Conservation (phyloP, 768 basidiomycete species). For the Trametes coccinea region DNA sequence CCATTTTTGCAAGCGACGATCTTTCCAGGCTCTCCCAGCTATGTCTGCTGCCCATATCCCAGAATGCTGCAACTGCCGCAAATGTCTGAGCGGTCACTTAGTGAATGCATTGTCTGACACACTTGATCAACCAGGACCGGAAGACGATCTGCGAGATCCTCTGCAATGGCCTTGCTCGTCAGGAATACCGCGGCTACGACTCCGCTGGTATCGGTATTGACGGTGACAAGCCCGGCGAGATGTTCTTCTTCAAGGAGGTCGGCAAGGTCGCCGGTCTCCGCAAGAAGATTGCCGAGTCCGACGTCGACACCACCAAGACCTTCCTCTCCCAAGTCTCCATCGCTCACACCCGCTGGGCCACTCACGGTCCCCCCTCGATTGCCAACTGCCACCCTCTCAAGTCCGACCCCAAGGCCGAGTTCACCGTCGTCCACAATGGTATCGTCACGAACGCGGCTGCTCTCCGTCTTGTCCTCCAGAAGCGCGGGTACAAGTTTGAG, state of each 20-base stretch:
- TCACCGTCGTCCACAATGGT: slow-evolving; percentile 96
- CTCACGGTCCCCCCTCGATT: slow-evolving; percentile 87
- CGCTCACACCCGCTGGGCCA: slow-evolving; percentile 99
- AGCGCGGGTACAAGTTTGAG: slow-evolving; percentile 91
- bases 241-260: slow-evolving; percentile 93
- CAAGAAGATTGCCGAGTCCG: slow-evolving; percentile 78
- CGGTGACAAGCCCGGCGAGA: slow-evolving; percentile 77
- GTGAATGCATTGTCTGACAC: too few species aligned
- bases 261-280: slow-evolving; percentile 95
- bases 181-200: slow-evolving; percentile 99
- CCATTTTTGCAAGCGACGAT: neutral
- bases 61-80: too few species aligned
- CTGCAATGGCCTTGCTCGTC: slow-evolving; percentile 85
- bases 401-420: slow-evolving; percentile 78
- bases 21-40: neutral
- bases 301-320: slow-evolving; percentile 71
- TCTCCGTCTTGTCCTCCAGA: slow-evolving; percentile 89
- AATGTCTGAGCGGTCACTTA: too few species aligned
- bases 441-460: slow-evolving; percentile 95
- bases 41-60: too few species aligned
- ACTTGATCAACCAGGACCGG: slow-evolving; percentile 58
- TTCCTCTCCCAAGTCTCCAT: slow-evolving; percentile 90
- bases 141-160: slow-evolving; percentile 91
- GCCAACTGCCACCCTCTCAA: slow-evolving; percentile 95
- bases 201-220: slow-evolving; percentile 91